A percentile compares a stretch with the other conserved stretches of the same genome.
phyloP scores from a whole-genome alignment of 1,139 yeast genomes.

The Lizanozyma gosingica region DNA sequence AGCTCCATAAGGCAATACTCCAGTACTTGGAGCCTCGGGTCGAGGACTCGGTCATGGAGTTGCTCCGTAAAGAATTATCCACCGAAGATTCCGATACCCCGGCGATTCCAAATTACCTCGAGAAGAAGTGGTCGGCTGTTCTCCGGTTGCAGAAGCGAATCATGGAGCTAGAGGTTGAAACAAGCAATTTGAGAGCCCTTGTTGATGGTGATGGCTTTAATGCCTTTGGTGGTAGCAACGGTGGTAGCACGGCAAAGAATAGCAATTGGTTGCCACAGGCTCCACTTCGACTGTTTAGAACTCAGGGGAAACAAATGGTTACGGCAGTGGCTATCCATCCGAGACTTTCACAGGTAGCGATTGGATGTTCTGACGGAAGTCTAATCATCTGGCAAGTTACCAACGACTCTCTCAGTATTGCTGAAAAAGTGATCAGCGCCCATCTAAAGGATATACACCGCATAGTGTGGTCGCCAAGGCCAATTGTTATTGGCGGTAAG shows the following conservation, averaged over 20 bases:
- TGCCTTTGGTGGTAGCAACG: constrained; percentile 1
- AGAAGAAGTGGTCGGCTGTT: constrained; percentile 87
- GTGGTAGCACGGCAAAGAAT: constrained; percentile 10
- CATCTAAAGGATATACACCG: constrained; percentile 68
- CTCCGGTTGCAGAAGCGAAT: constrained; percentile 70
- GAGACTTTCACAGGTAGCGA: constrained; percentile 50
- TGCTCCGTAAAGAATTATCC: constrained; percentile 8
- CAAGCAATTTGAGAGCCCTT: constrained; percentile 30
- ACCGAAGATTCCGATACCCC: constrained; percentile 11
- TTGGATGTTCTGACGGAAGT: constrained; percentile 70
- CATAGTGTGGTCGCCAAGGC: constrained; percentile 42
- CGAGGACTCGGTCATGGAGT: constrained; percentile 8
- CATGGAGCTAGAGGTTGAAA: constrained; percentile 45
- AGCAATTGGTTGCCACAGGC: constrained; percentile 65
- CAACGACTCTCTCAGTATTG: constrained; percentile 51
- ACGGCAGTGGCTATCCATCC: constrained; percentile 71
- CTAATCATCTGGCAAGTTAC: constrained; percentile 63
- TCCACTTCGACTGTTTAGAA: constrained; percentile 40
- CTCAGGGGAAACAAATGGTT: constrained; percentile 50
- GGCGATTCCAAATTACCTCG: constrained; percentile 46
- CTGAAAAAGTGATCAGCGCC: constrained; percentile 61
- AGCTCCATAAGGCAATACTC: constrained; percentile 46
- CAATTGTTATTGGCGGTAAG: constrained; percentile 17
- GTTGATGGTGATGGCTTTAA: constrained; percentile 24
- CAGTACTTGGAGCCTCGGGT: constrained; percentile 41